A percentile compares a stretch with the other conserved stretches of the same genome.
These are phyloP conservation scores for Neonectria magnoliae DNA, from an alignment of 2,329 filamentous ascomycete genomes.

Conservation along the genomic window DNA sequence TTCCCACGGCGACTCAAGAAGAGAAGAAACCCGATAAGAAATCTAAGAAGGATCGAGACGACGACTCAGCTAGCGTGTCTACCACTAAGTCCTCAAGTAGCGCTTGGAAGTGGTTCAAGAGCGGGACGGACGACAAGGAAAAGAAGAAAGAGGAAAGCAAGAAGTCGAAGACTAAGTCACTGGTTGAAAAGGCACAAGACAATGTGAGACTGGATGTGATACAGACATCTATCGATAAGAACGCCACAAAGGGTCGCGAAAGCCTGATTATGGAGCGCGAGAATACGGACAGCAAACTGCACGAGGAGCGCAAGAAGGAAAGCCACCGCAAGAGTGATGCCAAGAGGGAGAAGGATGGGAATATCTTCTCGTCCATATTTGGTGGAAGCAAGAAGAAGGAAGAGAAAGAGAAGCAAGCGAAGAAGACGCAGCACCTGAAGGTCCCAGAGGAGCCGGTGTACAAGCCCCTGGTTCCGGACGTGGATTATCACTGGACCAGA, in stretches of 20 bases:
- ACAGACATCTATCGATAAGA: constrained; percentile 84
- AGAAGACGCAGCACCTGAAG: constrained; percentile 78
- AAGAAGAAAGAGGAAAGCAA: constrained; percentile 70
- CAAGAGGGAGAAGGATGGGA: constrained; percentile 93
- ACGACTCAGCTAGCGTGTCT: constrained; percentile 66
- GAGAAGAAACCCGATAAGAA: constrained; percentile 81
- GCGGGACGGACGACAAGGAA: constrained; percentile 77
- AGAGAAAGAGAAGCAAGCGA: constrained; percentile 77
- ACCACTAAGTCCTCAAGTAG: constrained; percentile 76
- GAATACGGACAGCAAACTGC: constrained; percentile 73
- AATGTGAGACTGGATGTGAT: constrained; percentile 86
- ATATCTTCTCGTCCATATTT: constrained; percentile 94
- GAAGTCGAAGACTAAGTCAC: constrained; percentile 71
- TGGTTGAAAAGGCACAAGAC: constrained; percentile 72
- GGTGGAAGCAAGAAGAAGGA: constrained; percentile 88
- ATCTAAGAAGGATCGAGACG: constrained; percentile 76
- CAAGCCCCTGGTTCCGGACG: constrained; percentile 80
- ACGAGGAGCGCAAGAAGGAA: constrained; percentile 86
- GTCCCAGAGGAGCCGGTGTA: constrained; percentile 82
- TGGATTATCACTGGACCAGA: constrained; percentile 95
- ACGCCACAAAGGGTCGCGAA: constrained; percentile 74
- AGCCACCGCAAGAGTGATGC: constrained; percentile 77
- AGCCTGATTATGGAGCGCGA: constrained; percentile 87
- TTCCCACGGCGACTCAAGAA: constrained; percentile 75
- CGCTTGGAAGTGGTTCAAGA: constrained; percentile 78